Evolutionary conservation across 2,329 filamentous ascomycete species (phyloP).

Genomic region (Phaeosphaeriaceae sp.): DNA sequence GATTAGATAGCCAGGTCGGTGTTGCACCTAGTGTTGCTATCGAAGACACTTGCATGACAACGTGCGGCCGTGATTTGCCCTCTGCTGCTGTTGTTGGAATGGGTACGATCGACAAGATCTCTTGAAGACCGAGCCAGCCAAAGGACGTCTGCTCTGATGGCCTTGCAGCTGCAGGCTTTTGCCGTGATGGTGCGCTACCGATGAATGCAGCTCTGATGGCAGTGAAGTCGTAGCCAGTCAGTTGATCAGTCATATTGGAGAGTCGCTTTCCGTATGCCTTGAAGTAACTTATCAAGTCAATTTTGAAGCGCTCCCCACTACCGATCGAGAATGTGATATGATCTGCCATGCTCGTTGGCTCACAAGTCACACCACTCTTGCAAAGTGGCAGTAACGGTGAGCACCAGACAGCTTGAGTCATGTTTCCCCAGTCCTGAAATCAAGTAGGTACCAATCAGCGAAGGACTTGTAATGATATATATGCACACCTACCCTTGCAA

Average conservation of each 20-base stretch:
- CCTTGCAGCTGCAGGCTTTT: slow-evolving; percentile 56
- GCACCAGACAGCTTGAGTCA: slow-evolving; percentile 84
- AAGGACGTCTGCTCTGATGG: slow-evolving; percentile 64
- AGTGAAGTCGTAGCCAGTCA: slow-evolving; percentile 73
- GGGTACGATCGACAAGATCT: slow-evolving; percentile 62
- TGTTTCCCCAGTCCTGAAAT: slow-evolving; percentile 79
- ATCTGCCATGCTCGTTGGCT: not conserved
- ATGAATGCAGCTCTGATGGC: slow-evolving; percentile 73
- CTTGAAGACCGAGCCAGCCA: slow-evolving; percentile 76
- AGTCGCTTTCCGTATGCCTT: slow-evolving; percentile 70
- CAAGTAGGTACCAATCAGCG: not conserved
- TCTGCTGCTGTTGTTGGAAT: slow-evolving; percentile 40
- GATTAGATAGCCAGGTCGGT: slow-evolving; percentile 74
- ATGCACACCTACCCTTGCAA: slow-evolving; percentile 44
- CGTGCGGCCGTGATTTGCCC: slow-evolving; percentile 18
- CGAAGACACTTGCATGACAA: slow-evolving; percentile 76
- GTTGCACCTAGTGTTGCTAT: slow-evolving; percentile 78
- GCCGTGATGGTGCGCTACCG: slow-evolving; percentile 77
- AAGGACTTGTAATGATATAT: not conserved
- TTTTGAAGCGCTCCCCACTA: slow-evolving; percentile 74
- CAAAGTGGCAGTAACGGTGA: slow-evolving; percentile 71
- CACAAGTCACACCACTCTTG: slow-evolving; percentile 6
- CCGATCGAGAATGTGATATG: slow-evolving; percentile 53
- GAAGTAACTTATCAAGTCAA: slow-evolving; percentile 76
- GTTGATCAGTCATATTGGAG: slow-evolving; percentile 61